These are phyloP conservation scores for Irpex sp. DNA, from an alignment of 1,284 basidiomycete genomes.

Conservation along the genomic window DNA sequence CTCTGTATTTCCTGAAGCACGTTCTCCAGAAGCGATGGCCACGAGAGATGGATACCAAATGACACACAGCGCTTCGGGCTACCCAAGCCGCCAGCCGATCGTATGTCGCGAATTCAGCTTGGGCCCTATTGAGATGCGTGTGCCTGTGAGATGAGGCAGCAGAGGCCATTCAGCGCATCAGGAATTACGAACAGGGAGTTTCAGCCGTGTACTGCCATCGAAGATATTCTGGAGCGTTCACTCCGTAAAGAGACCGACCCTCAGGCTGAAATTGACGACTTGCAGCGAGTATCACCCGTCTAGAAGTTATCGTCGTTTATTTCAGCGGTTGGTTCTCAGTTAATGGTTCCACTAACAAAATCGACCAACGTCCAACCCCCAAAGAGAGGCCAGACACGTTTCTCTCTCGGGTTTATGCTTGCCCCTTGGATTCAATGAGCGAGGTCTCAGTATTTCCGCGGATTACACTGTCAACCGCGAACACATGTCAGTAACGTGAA, in stretches of 20 bases:
- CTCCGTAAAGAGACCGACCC: no score
- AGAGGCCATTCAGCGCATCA: not conserved
- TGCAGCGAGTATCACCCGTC: no score
- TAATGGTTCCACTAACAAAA: no score
- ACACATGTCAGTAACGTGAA: not conserved
- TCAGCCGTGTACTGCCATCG: not conserved
- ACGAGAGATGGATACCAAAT: not conserved
- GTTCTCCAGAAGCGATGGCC: not conserved
- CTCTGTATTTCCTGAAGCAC: not conserved
- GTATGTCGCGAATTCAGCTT: not conserved
- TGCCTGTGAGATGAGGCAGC: not conserved
- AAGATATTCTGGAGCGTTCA: no score
- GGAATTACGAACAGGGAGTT: not conserved
- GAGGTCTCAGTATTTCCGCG: not conserved
- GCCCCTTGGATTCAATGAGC: not conserved
- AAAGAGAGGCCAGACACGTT: no score
- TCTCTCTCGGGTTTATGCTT: no score
- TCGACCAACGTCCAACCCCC: no score
- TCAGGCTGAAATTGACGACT: no score
- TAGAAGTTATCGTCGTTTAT: no score
- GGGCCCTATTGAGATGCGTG: not conserved
- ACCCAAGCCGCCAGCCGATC: not conserved
- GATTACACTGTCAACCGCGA: not conserved
- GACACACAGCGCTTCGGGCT: not conserved
- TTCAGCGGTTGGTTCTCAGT: no score